Conservation (phyloP, 2,329 filamentous ascomycete species). For the Bipolaris zeicola region DNA sequence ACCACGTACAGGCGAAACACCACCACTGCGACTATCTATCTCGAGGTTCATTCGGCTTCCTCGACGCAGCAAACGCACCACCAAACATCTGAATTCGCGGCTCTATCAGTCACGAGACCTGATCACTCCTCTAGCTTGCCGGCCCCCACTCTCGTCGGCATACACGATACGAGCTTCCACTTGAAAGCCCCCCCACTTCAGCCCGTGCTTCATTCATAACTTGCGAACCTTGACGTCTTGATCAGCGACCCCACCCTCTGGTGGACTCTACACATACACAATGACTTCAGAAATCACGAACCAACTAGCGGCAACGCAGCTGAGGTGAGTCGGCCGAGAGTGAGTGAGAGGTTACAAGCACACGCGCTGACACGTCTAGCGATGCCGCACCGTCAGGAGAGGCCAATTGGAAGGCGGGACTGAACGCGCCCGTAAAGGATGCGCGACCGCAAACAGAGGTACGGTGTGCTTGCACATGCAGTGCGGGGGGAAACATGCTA, state of each 20-base stretch:
- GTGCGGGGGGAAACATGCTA: conserved; percentile 2
- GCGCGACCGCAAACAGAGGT: conserved; percentile 82
- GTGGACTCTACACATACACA: conserved; percentile 36
- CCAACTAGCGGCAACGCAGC: conserved; percentile 61
- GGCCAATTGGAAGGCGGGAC: conserved; percentile 74
- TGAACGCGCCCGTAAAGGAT: conserved; percentile 76
- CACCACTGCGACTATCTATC: conserved; percentile 11
- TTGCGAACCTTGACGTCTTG: conserved; percentile 20
- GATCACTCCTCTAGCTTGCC: conserved; percentile 13
- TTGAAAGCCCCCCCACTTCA: conserved; percentile 22
- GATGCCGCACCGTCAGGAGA: conserved; percentile 54
- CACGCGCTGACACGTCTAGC: conserved; percentile 41
- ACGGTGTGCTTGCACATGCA: conserved; percentile 23
- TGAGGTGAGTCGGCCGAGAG: conserved; percentile 49
- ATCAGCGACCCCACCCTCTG: conserved; percentile 26
- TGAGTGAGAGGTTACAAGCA: neutral
- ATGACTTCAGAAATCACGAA: conserved; percentile 60
- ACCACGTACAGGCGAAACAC: conserved; percentile 19
- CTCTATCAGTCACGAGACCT: conserved; percentile 21
- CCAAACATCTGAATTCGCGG: conserved; percentile 7
- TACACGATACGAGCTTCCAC: conserved; percentile 21
- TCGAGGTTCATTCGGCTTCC: conserved; percentile 11
- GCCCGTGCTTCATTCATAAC: conserved; percentile 22
- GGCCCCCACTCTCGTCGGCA: conserved; percentile 19
- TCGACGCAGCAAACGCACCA: conserved; percentile 17